Evolutionary conservation across 108 stramenopile genomes (phyloP).

Genomic region (Mediolabrus comicus): DNA sequence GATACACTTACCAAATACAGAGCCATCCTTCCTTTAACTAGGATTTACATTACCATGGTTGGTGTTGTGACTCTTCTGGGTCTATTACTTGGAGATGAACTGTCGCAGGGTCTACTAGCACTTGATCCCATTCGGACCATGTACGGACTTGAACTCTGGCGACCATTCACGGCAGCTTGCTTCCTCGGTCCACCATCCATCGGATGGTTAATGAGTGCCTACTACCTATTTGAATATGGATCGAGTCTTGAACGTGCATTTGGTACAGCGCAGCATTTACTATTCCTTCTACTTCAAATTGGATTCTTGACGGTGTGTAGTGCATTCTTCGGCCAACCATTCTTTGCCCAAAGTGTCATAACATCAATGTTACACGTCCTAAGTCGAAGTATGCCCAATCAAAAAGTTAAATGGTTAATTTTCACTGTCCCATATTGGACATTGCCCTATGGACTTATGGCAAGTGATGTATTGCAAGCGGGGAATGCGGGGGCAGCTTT

Average conservation of each 20-base stretch:
- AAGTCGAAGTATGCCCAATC: constrained; percentile 78
- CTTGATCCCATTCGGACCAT: constrained; percentile 77
- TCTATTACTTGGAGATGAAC: constrained; percentile 79
- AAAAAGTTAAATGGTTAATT: constrained; percentile 86
- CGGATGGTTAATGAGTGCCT: constrained; percentile 81
- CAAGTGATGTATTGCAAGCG: constrained; percentile 80
- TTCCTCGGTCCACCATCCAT: constrained; percentile 88
- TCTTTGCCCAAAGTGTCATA: constrained; percentile 78
- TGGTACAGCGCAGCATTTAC: constrained; percentile 73
- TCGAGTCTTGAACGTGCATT: constrained; percentile 80
- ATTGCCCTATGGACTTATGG: constrained; percentile 85
- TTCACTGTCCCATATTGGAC: constrained; percentile 88
- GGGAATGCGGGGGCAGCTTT: constrained; percentile 66
- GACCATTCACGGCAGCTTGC: constrained; percentile 81
- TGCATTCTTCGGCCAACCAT: constrained; percentile 74
- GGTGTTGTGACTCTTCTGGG: constrained; percentile 67
- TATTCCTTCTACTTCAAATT: constrained; percentile 76
- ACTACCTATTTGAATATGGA: constrained; percentile 87
- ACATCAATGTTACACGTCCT: constrained; percentile 89
- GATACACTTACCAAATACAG: constrained; percentile 69
- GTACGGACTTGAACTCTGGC: constrained; percentile 83
- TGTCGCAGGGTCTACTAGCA: constrained; percentile 74
- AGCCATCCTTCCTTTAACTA: constrained; percentile 75
- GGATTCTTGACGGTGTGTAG: constrained; percentile 53
- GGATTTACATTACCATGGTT: constrained; percentile 81